Evolutionary conservation across 352 stramenopile genomes (phyloP).

Genomic region (Aphanomyces stellatus): DNA sequence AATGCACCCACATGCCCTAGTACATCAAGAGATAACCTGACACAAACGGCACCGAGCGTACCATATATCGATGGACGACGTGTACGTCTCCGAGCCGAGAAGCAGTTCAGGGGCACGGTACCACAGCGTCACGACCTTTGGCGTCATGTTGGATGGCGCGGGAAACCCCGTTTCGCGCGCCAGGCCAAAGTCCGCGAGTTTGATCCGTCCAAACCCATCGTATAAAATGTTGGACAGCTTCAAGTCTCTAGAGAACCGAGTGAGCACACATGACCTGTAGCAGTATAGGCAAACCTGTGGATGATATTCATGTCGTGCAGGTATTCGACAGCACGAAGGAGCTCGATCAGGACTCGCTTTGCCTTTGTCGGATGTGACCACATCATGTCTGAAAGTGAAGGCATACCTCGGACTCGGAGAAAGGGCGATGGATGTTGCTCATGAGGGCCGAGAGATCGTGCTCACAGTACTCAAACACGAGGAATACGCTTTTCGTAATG

Average conservation of each 20-base stretch:
- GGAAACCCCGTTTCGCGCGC: conserved; percentile 29
- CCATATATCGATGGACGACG: conserved; percentile 89
- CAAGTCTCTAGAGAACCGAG: conserved; percentile 48
- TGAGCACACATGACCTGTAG: not conserved
- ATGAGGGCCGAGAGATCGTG: conserved; percentile 77
- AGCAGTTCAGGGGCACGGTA: conserved; percentile 92
- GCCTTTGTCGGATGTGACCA: too few relatives aligned
- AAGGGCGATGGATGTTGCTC: conserved; percentile 46
- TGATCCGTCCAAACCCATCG: conserved; percentile 56
- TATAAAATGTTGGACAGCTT: conserved; percentile 94
- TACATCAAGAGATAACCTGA: not conserved
- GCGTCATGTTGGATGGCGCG: conserved; percentile 26
- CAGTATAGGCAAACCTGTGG: conserved; percentile 17
- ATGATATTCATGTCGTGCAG: conserved; percentile 22
- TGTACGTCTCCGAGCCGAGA: conserved; percentile 79
- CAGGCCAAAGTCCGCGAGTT: conserved; percentile 55
- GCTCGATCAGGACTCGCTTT: conserved; percentile 9
- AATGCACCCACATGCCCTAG: conserved; percentile 35
- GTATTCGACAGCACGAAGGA: conserved; percentile 11
- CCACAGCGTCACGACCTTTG: conserved; percentile 93
- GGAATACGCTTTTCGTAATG: conserved; percentile 48
- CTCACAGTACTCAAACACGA: conserved; percentile 88
- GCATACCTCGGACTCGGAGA: conserved; percentile 66
- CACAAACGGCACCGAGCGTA: conserved; percentile 22
- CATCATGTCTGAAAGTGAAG: conserved; percentile 26